Conservation (phyloP, 768 basidiomycete species). For the Suillus sp. region DNA sequence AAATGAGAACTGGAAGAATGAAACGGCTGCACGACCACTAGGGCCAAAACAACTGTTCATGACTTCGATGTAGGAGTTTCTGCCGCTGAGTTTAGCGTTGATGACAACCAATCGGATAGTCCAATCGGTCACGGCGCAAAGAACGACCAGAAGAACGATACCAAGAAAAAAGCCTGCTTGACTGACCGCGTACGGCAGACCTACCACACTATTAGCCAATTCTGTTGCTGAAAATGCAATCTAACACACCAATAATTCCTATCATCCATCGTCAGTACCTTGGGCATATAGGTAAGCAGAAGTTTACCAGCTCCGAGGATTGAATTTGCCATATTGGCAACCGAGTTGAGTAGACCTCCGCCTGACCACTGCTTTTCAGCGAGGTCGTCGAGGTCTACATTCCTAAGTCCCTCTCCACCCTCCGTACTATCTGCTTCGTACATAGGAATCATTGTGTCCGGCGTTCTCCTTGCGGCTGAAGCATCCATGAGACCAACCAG, state of each 20-base stretch:
- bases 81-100: conserved; percentile 94
- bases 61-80: conserved; percentile 89
- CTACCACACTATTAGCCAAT: conserved; percentile 39
- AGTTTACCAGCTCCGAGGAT: conserved; percentile 86
- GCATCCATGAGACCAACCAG: conserved; percentile 77
- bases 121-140: conserved; percentile 93
- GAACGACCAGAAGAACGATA: conserved; percentile 72
- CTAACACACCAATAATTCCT: conserved; percentile 72
- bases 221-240: conserved; percentile 4
- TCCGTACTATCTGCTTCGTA: conserved; percentile 23
- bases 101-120: conserved; percentile 95
- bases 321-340: conserved; percentile 95
- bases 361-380: conserved; percentile 66
- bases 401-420: conserved; percentile 34
- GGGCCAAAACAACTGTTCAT: conserved; percentile 93
- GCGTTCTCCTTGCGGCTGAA: conserved; percentile 53
- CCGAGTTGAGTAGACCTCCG: conserved; percentile 75
- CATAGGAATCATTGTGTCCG: conserved; percentile 58
- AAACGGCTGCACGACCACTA: conserved; percentile 90
- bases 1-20: conserved; percentile 97
- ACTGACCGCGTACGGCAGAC: conserved; percentile 90
- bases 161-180: conserved; percentile 95
- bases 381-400: conserved; percentile 70
- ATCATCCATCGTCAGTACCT: conserved; percentile 18
- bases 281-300: conserved; percentile 11